phyloP scores from a whole-genome alignment of 2,329 filamentous ascomycete genomes.

The Parascedosporium putredinis region DNA sequence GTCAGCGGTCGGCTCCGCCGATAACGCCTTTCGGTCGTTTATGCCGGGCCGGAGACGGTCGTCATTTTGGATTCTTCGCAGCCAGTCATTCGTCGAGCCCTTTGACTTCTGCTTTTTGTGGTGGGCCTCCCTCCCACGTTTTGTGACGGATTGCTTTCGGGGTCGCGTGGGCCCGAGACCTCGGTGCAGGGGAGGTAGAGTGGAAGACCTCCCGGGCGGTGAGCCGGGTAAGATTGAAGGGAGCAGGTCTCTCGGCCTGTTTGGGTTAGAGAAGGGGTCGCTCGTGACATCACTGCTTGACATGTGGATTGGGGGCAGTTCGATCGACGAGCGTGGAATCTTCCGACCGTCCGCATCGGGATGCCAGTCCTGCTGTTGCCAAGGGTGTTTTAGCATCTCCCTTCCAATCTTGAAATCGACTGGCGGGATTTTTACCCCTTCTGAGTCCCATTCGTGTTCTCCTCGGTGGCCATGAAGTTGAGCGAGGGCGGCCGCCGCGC shows the following conservation, averaged over 20 bases:
- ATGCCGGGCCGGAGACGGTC: constrained; percentile 55
- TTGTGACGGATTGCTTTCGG: constrained; percentile 77
- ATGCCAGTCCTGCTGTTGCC: constrained; percentile 49
- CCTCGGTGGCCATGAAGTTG: constrained; percentile 70
- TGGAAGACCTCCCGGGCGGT: constrained; percentile 78
- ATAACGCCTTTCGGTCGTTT: constrained; percentile 72
- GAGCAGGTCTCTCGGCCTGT: constrained; percentile 61
- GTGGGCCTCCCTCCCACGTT: constrained; percentile 62
- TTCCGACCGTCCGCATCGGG: constrained; percentile 59
- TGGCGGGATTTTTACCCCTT: constrained; percentile 45
- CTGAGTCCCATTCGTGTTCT: constrained; percentile 68
- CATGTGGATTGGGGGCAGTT: constrained; percentile 59
- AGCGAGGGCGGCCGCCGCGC: constrained; percentile 76
- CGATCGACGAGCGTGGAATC: constrained; percentile 56
- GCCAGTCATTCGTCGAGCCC: constrained; percentile 58
- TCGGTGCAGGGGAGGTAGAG: constrained; percentile 72
- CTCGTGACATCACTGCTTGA: constrained; percentile 54
- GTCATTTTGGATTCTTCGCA: constrained; percentile 47
- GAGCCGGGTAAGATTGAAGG: constrained; percentile 75
- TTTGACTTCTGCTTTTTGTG: constrained; percentile 72
- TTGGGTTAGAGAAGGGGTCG: constrained; percentile 56
- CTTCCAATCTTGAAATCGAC: constrained; percentile 14
- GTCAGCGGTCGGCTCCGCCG: constrained; percentile 70
- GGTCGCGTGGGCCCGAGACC: constrained; percentile 61
- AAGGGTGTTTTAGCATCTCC: constrained; percentile 3